phyloP scores from a whole-genome alignment of 768 basidiomycete genomes.

The Hemileccinum impolitum region DNA sequence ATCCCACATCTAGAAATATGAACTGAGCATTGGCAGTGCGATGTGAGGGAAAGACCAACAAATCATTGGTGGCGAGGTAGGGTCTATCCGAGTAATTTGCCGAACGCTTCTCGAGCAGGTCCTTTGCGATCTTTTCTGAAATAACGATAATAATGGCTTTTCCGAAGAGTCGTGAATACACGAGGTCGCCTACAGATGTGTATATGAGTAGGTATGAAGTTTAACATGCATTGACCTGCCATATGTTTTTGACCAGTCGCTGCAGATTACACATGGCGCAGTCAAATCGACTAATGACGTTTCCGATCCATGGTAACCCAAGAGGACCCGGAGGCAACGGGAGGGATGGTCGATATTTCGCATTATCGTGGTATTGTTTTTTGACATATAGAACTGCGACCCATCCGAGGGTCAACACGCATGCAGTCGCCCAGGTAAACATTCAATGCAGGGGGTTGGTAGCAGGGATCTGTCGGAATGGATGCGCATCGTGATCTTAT shows the following conservation, averaged over 20 bases:
- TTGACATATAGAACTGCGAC: too few relatives aligned
- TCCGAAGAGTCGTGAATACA: neutral
- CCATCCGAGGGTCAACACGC: too few relatives aligned
- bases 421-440: too few relatives aligned
- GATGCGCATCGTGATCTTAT: too few relatives aligned
- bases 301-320: neutral
- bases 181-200: neutral
- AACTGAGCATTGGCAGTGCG: neutral
- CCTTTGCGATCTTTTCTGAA: constrained; percentile 31
- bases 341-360: neutral
- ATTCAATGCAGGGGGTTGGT: too few relatives aligned
- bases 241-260: neutral
- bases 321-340: neutral
- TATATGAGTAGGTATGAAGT: too few relatives aligned
- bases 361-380: too few relatives aligned
- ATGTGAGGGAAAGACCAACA: neutral
- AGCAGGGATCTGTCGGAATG: too few relatives aligned
- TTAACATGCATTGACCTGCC: neutral
- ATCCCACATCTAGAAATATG: neutral
- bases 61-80: constrained; percentile 1
- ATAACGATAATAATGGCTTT: constrained; percentile 31
- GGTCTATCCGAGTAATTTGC: constrained; percentile 34
- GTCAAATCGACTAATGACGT: neutral
- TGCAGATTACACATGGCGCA: neutral
- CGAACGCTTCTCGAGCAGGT: constrained; percentile 37